Evolutionary conservation across 2,329 filamentous ascomycete species (phyloP).

Genomic region (Biscogniauxia sp.): DNA sequence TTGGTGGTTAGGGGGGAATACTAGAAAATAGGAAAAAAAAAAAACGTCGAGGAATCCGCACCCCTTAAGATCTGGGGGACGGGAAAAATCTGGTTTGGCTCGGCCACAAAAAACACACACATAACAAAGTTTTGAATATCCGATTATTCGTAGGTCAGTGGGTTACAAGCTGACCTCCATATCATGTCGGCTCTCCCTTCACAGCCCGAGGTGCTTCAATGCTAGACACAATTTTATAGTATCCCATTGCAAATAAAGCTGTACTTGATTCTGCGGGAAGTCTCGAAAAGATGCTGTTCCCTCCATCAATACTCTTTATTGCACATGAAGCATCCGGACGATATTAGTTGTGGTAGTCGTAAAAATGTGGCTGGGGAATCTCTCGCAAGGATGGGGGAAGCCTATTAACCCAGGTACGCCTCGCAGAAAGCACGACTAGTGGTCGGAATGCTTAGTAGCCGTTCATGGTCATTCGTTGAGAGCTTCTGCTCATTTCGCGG

Average conservation of each 20-base stretch:
- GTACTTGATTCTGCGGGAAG: conserved; percentile 18
- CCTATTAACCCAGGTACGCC: conserved; percentile 19
- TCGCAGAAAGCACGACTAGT: conserved; percentile 24
- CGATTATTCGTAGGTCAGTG: conserved; percentile 17
- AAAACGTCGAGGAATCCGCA: conserved; percentile 38
- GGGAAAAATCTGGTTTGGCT: conserved; percentile 36
- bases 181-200: conserved; percentile 24
- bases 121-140: conserved; percentile 32
- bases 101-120: conserved; percentile 36
- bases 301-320: conserved; percentile 13
- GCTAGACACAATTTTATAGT: conserved; percentile 23
- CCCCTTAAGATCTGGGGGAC: conserved; percentile 21
- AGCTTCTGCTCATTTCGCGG: conserved; percentile 93
- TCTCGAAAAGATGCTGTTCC: conserved; percentile 15
- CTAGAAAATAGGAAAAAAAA: conserved; percentile 34
- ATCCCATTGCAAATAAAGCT: conserved; percentile 19
- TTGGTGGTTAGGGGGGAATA: conserved; percentile 32
- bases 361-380: conserved; percentile 15
- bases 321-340: conserved; percentile 11
- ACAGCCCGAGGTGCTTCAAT: conserved; percentile 19
- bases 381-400: conserved; percentile 15
- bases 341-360: conserved; percentile 22
- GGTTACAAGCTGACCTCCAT: conserved; percentile 17
- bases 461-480: conserved; percentile 98
- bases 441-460: conserved; percentile 69